phyloP scores from a whole-genome alignment of 1,139 yeast genomes.

The Saccharomyces hybrid region DNA sequence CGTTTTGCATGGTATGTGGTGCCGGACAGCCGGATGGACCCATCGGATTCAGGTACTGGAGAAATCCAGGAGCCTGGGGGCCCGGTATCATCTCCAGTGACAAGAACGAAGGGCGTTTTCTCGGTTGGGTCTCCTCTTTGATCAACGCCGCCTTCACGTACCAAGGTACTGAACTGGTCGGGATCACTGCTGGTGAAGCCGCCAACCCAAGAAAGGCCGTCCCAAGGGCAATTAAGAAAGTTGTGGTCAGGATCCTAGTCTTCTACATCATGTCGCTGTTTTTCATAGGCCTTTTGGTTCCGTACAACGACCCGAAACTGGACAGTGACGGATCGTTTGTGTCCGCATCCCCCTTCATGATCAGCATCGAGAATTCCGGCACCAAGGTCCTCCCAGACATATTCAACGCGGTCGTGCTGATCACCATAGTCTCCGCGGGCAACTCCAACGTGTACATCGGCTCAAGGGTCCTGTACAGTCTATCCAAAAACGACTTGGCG shows the following conservation, averaged over 20 bases:
- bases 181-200: conserved; percentile 85
- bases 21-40: conserved; percentile 59
- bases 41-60: conserved; percentile 84
- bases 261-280: conserved; percentile 75
- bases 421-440: conserved; percentile 70
- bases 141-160: conserved; percentile 69
- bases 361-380: conserved; percentile 60
- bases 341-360: conserved; percentile 69
- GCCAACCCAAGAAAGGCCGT: conserved; percentile 74
- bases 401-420: conserved; percentile 65
- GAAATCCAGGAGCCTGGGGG: conserved; percentile 85
- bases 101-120: conserved; percentile 60
- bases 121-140: conserved; percentile 62
- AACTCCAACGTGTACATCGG: conserved; percentile 77
- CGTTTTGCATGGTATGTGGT: conserved; percentile 69
- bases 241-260: conserved; percentile 68
- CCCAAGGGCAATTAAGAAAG: conserved; percentile 78
- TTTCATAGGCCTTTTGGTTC: conserved; percentile 77
- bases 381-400: conserved; percentile 62
- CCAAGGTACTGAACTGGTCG: conserved; percentile 82
- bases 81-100: conserved; percentile 43
- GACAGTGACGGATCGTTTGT: conserved; percentile 40
- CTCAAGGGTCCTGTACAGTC: conserved; percentile 61
- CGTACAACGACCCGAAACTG: conserved; percentile 60
- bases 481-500: conserved; percentile 55